Base-by-base conservation (phyloP, 805 yeast genomes). In the Phaffomyces thermotolerans region DNA sequence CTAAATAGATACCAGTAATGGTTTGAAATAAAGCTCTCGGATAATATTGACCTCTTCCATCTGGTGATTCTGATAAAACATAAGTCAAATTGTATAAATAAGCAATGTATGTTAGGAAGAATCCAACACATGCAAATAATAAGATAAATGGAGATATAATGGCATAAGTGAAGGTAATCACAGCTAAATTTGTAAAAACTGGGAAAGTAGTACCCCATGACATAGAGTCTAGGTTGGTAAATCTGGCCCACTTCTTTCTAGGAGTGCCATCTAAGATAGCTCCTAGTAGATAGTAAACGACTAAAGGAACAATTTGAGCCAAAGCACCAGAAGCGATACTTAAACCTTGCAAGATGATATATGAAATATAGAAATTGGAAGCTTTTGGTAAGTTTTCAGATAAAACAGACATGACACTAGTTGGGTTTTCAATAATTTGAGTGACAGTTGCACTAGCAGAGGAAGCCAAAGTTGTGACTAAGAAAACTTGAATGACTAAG, bases 11-110 rank as follows among this genome's bases (percentile, higher is more conserved):
- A 45, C 99, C 99, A 33, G 81, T 81, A 60, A 91, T 73, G 1
- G 95, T 82, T 66, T 91, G 97, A 69, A 79, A 84, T 41, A 91
- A 63, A 2, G 97, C 96, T 49, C 87, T 77, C 48, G 96, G 93
- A 60, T 89, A 93, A 67, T 83, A 81, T 40, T 72, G 66, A 42
- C 99, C 99, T 57, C 91, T 73, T 17, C 79, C 68, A 57, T 90
- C 95, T 17, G 85, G 70, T 17, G 80, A 69, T 53, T 82, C 88
- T 37, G 73, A 69, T 50, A 68, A 73, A 24, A 84, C 81, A 64
- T 86, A 91, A 24, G 81, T 72, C 53, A 85, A 68, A 63, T 83
- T 89, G 73, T 91, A 82, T 55, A 82, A 62, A 66, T 77, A 87
- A 2, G 95, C 88, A 51, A 90, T 62, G 69, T 82, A 91, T 23